Evolutionary conservation across 768 basidiomycete genomes (phyloP).

Genomic region (Ramaria rubella): DNA sequence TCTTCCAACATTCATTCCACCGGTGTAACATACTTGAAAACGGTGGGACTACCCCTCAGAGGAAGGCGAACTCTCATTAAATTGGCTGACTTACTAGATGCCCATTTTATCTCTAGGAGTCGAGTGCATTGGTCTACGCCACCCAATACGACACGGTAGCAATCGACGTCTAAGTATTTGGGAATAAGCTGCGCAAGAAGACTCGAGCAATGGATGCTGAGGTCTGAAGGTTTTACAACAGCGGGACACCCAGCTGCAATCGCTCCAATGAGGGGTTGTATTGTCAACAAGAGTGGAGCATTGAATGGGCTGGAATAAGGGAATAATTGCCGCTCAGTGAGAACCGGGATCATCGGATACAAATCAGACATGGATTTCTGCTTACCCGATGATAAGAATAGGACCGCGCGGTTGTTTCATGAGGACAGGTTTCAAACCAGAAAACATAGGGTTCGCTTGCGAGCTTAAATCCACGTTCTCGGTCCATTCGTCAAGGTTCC

Average conservation of each 20-base stretch:
- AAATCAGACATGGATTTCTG: slow-evolving; percentile 21
- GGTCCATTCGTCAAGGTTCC: slow-evolving; percentile 69
- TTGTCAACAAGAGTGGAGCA: slow-evolving; percentile 50
- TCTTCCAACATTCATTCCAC: slow-evolving; percentile 31
- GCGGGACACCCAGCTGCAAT: slow-evolving; percentile 74
- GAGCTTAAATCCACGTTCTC: slow-evolving; percentile 34
- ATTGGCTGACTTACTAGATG: slow-evolving; percentile 36
- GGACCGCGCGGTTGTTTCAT: slow-evolving; percentile 10
- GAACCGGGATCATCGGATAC: slow-evolving; percentile 9
- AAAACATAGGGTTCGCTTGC: slow-evolving; percentile 37
- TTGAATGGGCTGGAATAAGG: slow-evolving; percentile 20
- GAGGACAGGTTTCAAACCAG: slow-evolving; percentile 6
- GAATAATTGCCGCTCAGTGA: no score
- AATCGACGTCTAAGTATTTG: slow-evolving; percentile 65
- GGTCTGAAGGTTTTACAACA: slow-evolving; percentile 73
- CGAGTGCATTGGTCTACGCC: slow-evolving; percentile 13
- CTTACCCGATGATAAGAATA: slow-evolving; percentile 14
- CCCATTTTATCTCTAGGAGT: slow-evolving; percentile 71
- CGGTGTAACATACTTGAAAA: slow-evolving; percentile 32
- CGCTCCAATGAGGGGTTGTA: slow-evolving; percentile 58
- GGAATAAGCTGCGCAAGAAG: slow-evolving; percentile 63
- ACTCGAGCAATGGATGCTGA: slow-evolving; percentile 44
- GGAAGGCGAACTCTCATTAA: not conserved
- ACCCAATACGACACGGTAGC: slow-evolving; percentile 49
- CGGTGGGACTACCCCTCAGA: not conserved